Percentiles rank a stretch among this genome's conserved stretches.
Conservation (phyloP, 176 grass and related monocot genomes). For the Carex pumila region DNA sequence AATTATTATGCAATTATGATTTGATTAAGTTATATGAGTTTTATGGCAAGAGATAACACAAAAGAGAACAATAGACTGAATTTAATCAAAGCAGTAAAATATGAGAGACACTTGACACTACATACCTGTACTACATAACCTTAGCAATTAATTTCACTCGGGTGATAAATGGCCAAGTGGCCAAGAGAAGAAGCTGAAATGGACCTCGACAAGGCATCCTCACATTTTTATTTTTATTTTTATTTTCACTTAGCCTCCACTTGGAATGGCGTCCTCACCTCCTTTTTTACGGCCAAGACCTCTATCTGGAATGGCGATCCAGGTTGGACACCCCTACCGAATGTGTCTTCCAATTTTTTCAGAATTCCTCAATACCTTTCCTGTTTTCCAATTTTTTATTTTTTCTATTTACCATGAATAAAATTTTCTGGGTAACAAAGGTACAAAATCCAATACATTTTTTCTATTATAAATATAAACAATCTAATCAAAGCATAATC, state of each 20-base stretch:
- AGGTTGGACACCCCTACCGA: no score
- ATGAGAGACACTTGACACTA: not conserved
- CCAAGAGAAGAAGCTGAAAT: conserved; percentile 86
- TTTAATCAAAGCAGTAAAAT: not conserved
- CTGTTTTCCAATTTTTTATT: no score
- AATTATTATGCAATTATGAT: conserved; percentile 1
- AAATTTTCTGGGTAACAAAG: no score
- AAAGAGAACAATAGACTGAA: not conserved
- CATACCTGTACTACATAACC: not conserved
- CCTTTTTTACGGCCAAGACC: no score
- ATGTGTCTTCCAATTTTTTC: no score
- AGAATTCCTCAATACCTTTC: no score
- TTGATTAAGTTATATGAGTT: not conserved
- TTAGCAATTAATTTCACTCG: conserved; percentile 25
- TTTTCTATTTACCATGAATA: no score
- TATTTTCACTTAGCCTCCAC: no score
- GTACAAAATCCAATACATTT: no score
- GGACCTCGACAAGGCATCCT: not conserved
- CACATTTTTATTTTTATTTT: no score
- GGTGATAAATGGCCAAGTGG: conserved; percentile 53
- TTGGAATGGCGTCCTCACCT: no score
- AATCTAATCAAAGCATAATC: not conserved
- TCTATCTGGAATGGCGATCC: no score
- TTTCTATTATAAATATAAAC: not conserved
- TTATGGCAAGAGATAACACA: conserved; percentile 7